Conservation (phyloP, 768 basidiomycete species). For the Lentinula sp. region DNA sequence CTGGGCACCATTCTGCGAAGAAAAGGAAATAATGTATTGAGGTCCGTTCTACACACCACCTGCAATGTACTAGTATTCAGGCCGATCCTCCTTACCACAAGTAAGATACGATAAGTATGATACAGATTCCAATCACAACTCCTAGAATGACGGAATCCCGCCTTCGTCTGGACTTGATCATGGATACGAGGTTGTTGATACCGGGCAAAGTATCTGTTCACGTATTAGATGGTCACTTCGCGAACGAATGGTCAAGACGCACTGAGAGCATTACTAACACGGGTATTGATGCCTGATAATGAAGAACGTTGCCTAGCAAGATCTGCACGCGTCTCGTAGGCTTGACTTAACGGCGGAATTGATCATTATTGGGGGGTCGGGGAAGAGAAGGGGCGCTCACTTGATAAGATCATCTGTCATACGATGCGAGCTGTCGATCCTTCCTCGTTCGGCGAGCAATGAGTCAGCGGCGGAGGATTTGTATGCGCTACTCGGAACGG, state of each 20-base stretch:
- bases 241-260: slow-evolving; percentile 18
- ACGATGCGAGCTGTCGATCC: slow-evolving; percentile 87
- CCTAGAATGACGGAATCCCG: slow-evolving; percentile 90
- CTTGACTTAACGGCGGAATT: slow-evolving; percentile 57
- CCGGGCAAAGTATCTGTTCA: slow-evolving; percentile 82
- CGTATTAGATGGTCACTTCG: not conserved
- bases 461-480: slow-evolving; percentile 86
- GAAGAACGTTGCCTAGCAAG: slow-evolving; percentile 78
- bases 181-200: slow-evolving; percentile 80
- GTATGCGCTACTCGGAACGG: slow-evolving; percentile 57
- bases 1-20: slow-evolving; percentile 33
- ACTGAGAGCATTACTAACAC: slow-evolving; percentile 85
- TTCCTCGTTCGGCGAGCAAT: slow-evolving; percentile 78
- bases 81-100: slow-evolving; percentile 30
- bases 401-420: slow-evolving; percentile 92
- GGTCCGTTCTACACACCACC: not conserved
- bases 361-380: not conserved
- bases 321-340: slow-evolving; percentile 93
- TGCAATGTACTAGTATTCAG: not conserved
- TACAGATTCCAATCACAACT: slow-evolving; percentile 79
- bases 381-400: slow-evolving; percentile 38
- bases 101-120: slow-evolving; percentile 49
- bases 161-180: slow-evolving; percentile 90
- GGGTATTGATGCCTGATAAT: slow-evolving; percentile 71
- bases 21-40: slow-evolving; percentile 5